phyloP scores from a whole-genome alignment of 2,329 filamentous ascomycete species.

The Ceratocystis destructans region DNA sequence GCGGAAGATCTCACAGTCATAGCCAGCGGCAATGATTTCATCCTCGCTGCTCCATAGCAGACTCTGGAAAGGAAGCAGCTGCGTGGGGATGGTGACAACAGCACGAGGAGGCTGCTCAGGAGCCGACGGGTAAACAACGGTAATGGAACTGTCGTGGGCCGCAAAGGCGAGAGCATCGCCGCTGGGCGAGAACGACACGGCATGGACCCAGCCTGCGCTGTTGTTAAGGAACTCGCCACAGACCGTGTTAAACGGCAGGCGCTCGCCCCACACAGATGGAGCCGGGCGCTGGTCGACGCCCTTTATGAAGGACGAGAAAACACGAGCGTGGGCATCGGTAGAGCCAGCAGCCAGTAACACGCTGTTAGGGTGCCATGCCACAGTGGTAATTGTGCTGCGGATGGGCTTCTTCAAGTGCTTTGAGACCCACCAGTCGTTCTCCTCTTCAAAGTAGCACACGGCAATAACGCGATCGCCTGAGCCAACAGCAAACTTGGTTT shows the following conservation, averaged over 20 bases:
- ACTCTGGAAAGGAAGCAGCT: conserved; percentile 82
- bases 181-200: conserved; percentile 80
- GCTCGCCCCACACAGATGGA: conserved; percentile 82
- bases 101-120: conserved; percentile 83
- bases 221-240: conserved; percentile 95
- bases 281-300: conserved; percentile 77
- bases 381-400: conserved; percentile 85
- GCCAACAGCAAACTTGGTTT: conserved; percentile 94
- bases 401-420: conserved; percentile 99
- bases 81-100: conserved; percentile 80
- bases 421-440: conserved; percentile 99
- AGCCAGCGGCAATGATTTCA: conserved; percentile 90
- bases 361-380: conserved; percentile 95
- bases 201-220: conserved; percentile 92
- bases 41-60: conserved; percentile 83
- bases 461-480: conserved; percentile 92
- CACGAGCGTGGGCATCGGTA: conserved; percentile 91
- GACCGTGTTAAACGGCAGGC: conserved; percentile 93
- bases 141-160: conserved; percentile 91
- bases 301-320: conserved; percentile 94
- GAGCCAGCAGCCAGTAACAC: conserved; percentile 88
- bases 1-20: conserved; percentile 80
- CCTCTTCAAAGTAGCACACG: conserved; percentile 96
- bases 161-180: conserved; percentile 90
- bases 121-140: conserved; percentile 83